Conservation (phyloP, 2,329 filamentous ascomycete species). For the Fusarium cyanostomum region DNA sequence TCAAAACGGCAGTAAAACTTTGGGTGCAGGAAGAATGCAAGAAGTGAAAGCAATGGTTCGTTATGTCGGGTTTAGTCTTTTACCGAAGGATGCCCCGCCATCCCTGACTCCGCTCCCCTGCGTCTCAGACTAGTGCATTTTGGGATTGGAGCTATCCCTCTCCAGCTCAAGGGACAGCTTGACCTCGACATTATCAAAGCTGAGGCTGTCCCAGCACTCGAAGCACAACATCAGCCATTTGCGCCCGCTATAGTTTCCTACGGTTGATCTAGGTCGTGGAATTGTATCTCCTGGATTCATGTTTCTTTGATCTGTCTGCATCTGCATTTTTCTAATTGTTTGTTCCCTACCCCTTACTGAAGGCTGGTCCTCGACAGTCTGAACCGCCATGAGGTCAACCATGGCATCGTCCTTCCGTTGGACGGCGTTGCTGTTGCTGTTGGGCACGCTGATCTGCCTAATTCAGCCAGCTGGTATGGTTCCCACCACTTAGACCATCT, state of each 20-base stretch:
- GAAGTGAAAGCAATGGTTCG: slow-evolving; percentile 24
- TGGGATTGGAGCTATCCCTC: slow-evolving; percentile 34
- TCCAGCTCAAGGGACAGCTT: slow-evolving; percentile 43
- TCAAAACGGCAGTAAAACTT: not conserved
- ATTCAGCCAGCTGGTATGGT: slow-evolving; percentile 71
- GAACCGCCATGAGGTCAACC: slow-evolving; percentile 59
- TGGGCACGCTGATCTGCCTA: slow-evolving; percentile 67
- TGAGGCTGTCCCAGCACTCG: slow-evolving; percentile 34
- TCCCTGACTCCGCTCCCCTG: slow-evolving; percentile 35
- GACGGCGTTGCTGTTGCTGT: slow-evolving; percentile 70
- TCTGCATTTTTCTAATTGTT: slow-evolving; percentile 5
- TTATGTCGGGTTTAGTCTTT: slow-evolving; percentile 30
- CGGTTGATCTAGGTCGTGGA: slow-evolving; percentile 16
- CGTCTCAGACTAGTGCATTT: slow-evolving; percentile 37
- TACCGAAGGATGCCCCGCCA: slow-evolving; percentile 41
- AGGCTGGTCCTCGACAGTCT: slow-evolving; percentile 29
- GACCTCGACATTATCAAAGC: slow-evolving; percentile 40
- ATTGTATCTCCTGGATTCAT: slow-evolving; percentile 1
- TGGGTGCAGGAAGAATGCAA: slow-evolving; percentile 13
- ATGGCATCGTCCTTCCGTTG: slow-evolving; percentile 67
- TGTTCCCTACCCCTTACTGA: slow-evolving; percentile 9
- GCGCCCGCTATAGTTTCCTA: slow-evolving; percentile 8
- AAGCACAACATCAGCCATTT: slow-evolving; percentile 17
- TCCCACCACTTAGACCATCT: too few relatives aligned
- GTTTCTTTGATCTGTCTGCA: slow-evolving; percentile 3